Evolutionary conservation across 202 grass and related monocot species (phyloP), one percentile per base, ranked within the genome.

Genomic region (Zoysia matrella): DNA sequence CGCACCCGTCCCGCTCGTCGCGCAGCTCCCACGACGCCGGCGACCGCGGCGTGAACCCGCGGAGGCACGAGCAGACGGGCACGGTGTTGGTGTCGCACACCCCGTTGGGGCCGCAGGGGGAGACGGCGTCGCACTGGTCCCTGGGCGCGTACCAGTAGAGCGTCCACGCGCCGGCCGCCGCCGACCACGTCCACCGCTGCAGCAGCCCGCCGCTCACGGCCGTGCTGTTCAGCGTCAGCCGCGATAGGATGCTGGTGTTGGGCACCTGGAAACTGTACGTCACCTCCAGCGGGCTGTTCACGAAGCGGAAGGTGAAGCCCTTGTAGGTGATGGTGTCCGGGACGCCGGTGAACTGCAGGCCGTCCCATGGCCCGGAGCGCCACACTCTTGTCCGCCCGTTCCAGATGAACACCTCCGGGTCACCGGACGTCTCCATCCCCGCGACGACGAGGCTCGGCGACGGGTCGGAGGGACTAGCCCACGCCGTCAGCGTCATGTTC

Each of bases 321-420:
- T 11, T 71, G 81, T 82, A 87, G 40, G 77, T 90, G 52, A 60
- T 16, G 7, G 90, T 83, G 80, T 95, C 84, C 0, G 95, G 92
- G 9, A 88, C 75, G 58, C 90, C 88, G 10, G 84, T 91, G 64
- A 89, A 93, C 42, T 91, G 88, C 3, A 84, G 48, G 7, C 92
- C 95, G 77, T 91, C 86, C 95, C 95, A 98, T 1, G 86, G 90
- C 0, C 95, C 92, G 0, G 81, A 93, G 1, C 91, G 83, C 85
- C 83, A 91, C 58, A 81, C 77, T 58, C 69, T 5, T n/a, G 55
- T 70, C 30, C 16, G 22, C 40, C 89, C 88, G 79, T 83, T 67
- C 84, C 83, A 94, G 57, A 95, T 2, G 85, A 88, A 84, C 54
- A 85, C 69, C 84, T 95, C 86, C 3, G 95, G 89, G 47, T 84